A percentile compares a stretch with the other conserved stretches of the same genome.
Conservation (phyloP, 1,284 basidiomycete genomes). For the Papiliotrema fonsecae region DNA sequence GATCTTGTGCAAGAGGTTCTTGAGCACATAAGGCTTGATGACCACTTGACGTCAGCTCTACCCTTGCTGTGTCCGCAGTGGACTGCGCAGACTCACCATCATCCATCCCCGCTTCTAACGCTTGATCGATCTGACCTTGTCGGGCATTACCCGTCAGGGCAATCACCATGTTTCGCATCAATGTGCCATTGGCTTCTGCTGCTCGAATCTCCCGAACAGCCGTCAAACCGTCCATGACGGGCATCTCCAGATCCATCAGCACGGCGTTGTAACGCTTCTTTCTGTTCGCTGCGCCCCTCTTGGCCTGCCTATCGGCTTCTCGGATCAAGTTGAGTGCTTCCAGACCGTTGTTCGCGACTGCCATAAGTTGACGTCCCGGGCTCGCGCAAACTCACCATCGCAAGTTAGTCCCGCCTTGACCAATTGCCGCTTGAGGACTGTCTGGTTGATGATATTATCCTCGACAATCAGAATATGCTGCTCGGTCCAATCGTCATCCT, state of each 20-base stretch:
- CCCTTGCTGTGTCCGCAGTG: neutral
- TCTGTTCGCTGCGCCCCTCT: conserved; percentile 8
- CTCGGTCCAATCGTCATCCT: conserved; percentile 2
- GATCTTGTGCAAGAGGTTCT: conserved; percentile 32
- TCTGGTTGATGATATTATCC: conserved; percentile 51
- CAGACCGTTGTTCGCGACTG: conserved; percentile 46
- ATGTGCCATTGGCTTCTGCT: conserved; percentile 23
- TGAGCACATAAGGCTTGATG: conserved; percentile 35
- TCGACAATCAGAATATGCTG: conserved; percentile 40
- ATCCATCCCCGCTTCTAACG: conserved; percentile 33
- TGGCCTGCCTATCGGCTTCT: conserved; percentile 15
- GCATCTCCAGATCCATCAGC: conserved; percentile 40
- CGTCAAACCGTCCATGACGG: conserved; percentile 40
- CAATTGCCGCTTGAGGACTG: conserved; percentile 48
- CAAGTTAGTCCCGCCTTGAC: conserved; percentile 41
- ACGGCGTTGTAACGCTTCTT: conserved; percentile 22
- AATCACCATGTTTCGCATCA: conserved; percentile 31
- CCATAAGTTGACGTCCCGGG: neutral
- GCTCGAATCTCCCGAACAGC: conserved; percentile 28
- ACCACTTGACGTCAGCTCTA: conserved; percentile 17
- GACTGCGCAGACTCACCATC: conserved; percentile 28
- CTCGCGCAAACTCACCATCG: conserved; percentile 20
- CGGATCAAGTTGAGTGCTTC: conserved; percentile 41
- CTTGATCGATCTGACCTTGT: conserved; percentile 38
- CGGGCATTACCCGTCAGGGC: conserved; percentile 42